These are phyloP conservation scores for Eragrostis curvula DNA, from an alignment of 176 grass and related monocot species.

Conservation along the genomic window DNA sequence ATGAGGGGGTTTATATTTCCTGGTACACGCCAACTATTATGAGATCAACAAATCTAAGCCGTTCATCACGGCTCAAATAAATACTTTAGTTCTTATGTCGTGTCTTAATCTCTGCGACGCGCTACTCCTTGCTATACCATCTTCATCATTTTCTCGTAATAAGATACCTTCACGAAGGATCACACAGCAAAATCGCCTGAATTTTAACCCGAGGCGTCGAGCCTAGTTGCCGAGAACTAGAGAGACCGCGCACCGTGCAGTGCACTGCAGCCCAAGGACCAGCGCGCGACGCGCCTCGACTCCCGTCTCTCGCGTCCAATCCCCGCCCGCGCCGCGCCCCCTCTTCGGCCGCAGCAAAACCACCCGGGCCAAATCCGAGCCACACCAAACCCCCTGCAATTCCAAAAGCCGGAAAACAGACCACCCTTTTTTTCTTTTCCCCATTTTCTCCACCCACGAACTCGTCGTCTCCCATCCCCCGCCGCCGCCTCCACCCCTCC, in stretches of 20 bases:
- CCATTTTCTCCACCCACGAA: slow-evolving; percentile 55
- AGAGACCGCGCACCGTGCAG: background rate
- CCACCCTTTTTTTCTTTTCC: slow-evolving; percentile 32
- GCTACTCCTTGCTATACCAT: no score
- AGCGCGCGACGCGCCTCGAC: slow-evolving; percentile 35
- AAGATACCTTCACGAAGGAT: no score
- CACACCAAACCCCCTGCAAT: slow-evolving; percentile 33
- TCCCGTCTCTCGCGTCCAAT: slow-evolving; percentile 31
- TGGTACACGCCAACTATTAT: no score
- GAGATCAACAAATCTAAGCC: no score
- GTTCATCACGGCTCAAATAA: no score
- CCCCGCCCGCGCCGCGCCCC: background rate
- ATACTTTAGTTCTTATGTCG: no score
- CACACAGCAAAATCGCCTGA: background rate
- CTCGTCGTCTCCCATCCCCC: slow-evolving; percentile 59
- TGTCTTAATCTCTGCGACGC: no score
- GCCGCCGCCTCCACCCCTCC: slow-evolving; percentile 39
- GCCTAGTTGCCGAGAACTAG: background rate
- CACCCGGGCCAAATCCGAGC: slow-evolving; percentile 33
- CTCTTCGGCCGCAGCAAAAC: slow-evolving; percentile 16
- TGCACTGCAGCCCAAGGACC: background rate
- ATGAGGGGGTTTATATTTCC: no score
- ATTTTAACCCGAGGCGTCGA: background rate
- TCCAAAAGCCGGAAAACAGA: slow-evolving; percentile 29
- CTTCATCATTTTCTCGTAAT: no score